Evolutionary conservation across 371 early-diverging fungal genomes (phyloP).

Genomic region (Dichotomocladium elegans): DNA sequence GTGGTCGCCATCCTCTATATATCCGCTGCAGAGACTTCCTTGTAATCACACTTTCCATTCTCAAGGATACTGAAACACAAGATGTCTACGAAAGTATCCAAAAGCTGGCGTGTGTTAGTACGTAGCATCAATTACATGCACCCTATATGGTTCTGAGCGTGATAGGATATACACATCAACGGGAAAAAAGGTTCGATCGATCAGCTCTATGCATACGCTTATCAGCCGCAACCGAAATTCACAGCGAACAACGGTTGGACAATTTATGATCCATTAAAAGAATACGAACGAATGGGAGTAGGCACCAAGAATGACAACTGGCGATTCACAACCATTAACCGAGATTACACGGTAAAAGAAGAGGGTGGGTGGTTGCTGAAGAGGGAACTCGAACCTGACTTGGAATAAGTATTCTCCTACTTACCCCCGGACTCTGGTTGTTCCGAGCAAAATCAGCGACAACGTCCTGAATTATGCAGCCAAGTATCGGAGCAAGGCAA

Average conservation of each 20-base stretch:
- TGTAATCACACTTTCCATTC: conserved; percentile 65
- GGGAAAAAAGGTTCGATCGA: conserved; percentile 56
- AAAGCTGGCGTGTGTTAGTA: conserved; percentile 64
- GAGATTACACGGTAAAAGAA: conserved; percentile 61
- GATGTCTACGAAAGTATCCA: conserved; percentile 80
- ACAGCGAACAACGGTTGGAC: conserved; percentile 60
- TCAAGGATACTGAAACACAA: conserved; percentile 66
- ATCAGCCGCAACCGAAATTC: conserved; percentile 54
- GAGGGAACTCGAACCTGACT: not conserved
- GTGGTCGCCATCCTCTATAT: conserved; percentile 52
- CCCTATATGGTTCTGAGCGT: conserved; percentile 3
- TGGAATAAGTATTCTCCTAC: conserved; percentile 74
- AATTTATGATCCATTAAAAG: conserved; percentile 72
- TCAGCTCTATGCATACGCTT: conserved; percentile 81
- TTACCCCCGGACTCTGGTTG: conserved; percentile 82
- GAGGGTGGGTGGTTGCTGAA: not conserved
- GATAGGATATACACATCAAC: too few species aligned
- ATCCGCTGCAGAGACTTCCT: conserved; percentile 82
- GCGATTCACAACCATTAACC: conserved; percentile 78
- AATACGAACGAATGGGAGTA: conserved; percentile 87
- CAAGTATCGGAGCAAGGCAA: conserved; percentile 85
- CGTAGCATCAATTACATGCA: not conserved
- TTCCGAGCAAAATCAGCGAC: conserved; percentile 89
- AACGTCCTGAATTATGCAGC: conserved; percentile 84
- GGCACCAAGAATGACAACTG: conserved; percentile 64